These are phyloP conservation scores for Lyophyllum atratum DNA, from an alignment of 768 basidiomycete species.

Conservation along the genomic window DNA sequence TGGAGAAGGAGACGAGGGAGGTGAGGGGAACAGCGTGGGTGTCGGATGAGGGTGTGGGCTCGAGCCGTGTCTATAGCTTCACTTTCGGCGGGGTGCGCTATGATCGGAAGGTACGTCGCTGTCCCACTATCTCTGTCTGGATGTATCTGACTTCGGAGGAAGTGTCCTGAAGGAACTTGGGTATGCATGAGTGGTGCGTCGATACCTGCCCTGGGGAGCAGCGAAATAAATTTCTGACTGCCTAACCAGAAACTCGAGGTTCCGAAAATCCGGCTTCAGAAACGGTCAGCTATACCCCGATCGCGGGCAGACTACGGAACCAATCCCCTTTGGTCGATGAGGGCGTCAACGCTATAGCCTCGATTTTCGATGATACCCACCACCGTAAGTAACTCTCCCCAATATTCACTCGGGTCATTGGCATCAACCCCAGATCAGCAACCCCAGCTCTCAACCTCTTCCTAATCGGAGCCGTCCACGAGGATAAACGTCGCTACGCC, in stretches of 20 bases:
- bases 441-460: slow-evolving; percentile 1
- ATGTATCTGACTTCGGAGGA: neutral
- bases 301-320: slow-evolving; percentile 10
- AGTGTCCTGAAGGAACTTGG: slow-evolving; percentile 29
- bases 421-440: neutral
- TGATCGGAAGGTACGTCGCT: neutral
- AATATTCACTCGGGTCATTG: neutral
- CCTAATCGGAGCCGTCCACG: slow-evolving; percentile 2
- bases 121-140: neutral
- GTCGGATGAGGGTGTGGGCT: neutral
- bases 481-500: slow-evolving; percentile 2
- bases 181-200: slow-evolving; percentile 31
- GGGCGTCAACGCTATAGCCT: slow-evolving; percentile 4
- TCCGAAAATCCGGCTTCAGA: slow-evolving; percentile 6
- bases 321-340: slow-evolving; percentile 3
- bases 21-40: neutral
- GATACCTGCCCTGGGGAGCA: neutral
- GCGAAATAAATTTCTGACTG: neutral
- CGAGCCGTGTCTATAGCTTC: slow-evolving; percentile 1
- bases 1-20: neutral
- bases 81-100: slow-evolving; percentile 1
- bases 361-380: neutral
- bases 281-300: neutral
- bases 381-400: neutral
- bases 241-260: slow-evolving; percentile 12